Conservation (phyloP, 169 alveolate genomes). For the Cryptosporidium felis region DNA sequence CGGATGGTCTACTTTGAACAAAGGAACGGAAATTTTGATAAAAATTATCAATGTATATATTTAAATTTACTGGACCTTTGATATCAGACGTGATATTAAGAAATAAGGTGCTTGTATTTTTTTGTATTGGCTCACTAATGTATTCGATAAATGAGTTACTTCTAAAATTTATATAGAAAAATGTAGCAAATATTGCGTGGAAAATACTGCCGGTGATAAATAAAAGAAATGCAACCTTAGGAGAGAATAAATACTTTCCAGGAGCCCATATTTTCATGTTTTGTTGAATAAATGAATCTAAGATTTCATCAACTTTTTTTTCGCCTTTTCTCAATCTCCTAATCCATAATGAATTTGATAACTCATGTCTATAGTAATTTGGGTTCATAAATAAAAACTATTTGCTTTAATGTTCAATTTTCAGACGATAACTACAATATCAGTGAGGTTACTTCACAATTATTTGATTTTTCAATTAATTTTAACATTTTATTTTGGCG, state of each 20-base stretch:
- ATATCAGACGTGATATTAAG: conserved; percentile 8
- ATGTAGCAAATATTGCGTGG: conserved; percentile 39
- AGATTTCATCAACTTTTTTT: conserved; percentile 45
- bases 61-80: conserved; percentile 31
- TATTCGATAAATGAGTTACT: conserved; percentile 1
- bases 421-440: too few species aligned
- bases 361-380: conserved; percentile 28
- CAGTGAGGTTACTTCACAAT: too few species aligned
- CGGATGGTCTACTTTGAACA: conserved; percentile 71
- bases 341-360: conserved; percentile 16
- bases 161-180: conserved; percentile 28
- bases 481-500: not conserved
- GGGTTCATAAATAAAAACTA: conserved; percentile 17
- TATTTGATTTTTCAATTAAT: too few species aligned
- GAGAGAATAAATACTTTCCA: conserved; percentile 29
- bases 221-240: conserved; percentile 29
- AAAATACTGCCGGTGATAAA: conserved; percentile 36
- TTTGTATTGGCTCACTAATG: conserved; percentile 46
- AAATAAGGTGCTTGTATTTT: not conserved
- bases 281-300: conserved; percentile 60
- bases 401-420: too few species aligned
- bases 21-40: conserved; percentile 64
- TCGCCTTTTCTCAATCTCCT: conserved; percentile 33
- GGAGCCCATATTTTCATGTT: conserved; percentile 64
- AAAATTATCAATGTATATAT: conserved; percentile 42